Evolutionary conservation across 176 grass and related monocot genomes (phyloP), one percentile per base, ranked within the genome.

Genomic region (Tuctoria greenei): DNA sequence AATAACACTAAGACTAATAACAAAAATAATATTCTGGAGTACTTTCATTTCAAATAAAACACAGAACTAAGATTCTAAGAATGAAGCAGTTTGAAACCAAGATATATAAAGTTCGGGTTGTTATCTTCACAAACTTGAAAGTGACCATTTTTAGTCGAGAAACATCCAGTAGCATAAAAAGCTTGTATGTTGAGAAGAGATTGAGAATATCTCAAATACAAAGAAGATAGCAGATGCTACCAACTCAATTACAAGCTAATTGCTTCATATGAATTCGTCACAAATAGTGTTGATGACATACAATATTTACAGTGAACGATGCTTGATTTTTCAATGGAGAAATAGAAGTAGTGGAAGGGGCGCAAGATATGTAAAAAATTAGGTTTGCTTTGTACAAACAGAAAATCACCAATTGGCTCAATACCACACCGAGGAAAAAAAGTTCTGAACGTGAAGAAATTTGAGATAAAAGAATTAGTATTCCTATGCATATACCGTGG

Each of bases 401-500:
- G 5, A 60, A 74, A 28, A 24, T 8, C 17, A 42, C 14, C 54
- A 26, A 16, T 41, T 13, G 25, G 14, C 9, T 74, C 5, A 61
- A 61, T 61, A 35, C 59, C 34, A 61, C 34, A 64, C 2, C 1
- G 2, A 36, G 11, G 8, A 62, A 34, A 25, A 16, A 3, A 8
- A 20, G 45, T 11, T 52, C 13, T 24, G 15, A 76, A 25, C 23
- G 68, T 36, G 27, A 73, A 74, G 4, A 27, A 56, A 43, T 16
- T 71, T 26, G 54, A 62, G 28, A 37, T 36, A 39, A 18, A 20
- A 45, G 51, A 54, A 54, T 45, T 2, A 69, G 46, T 47, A 57
- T n/a, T 64, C n/a, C 9, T 57, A 67, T 9, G 8, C 63, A 73
- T 74, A 65, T 87, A 93, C 91, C 89, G 47, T 57, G 76, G 56